phyloP scores from a whole-genome alignment of 179 eudicot genomes.

The Spinacia oleracea region DNA sequence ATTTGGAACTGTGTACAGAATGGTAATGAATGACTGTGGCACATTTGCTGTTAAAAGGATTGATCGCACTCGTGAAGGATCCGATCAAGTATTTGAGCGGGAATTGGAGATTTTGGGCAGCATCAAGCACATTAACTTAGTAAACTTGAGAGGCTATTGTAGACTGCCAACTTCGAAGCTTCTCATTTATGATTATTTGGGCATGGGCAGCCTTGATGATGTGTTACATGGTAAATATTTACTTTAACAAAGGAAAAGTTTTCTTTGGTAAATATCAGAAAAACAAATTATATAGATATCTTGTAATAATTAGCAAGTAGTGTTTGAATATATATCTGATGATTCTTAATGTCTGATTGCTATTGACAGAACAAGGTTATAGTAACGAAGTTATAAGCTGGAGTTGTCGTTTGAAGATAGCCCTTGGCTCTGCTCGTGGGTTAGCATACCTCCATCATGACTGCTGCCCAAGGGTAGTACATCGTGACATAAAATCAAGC shows the following conservation, averaged over 20 bases:
- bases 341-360: not conserved
- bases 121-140: constrained; percentile 84
- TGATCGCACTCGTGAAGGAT: constrained; percentile 70
- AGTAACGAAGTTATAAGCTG: constrained; percentile 55
- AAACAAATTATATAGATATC: not conserved
- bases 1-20: constrained; percentile 83
- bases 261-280: not conserved
- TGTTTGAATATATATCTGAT: not conserved
- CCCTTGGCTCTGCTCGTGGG: constrained; percentile 88
- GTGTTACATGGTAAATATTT: constrained; percentile 64
- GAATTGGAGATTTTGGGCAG: constrained; percentile 91
- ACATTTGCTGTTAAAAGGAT: constrained; percentile 95
- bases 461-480: constrained; percentile 79
- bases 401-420: constrained; percentile 72
- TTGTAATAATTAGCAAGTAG: not conserved
- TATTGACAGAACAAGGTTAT: constrained; percentile 43
- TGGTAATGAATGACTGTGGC: constrained; percentile 97
- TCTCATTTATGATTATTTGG: constrained; percentile 82
- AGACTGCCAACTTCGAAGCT: constrained; percentile 80
- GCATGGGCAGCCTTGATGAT: constrained; percentile 86
- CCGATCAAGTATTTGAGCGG: constrained; percentile 76
- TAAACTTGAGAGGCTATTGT: constrained; percentile 91
- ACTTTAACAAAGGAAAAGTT: not conserved
- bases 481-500: constrained; percentile 92
- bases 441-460: constrained; percentile 95